Evolutionary conservation across 257 asterid species (phyloP), one percentile per base, ranked within the genome.

Genomic region (Plantago major): DNA sequence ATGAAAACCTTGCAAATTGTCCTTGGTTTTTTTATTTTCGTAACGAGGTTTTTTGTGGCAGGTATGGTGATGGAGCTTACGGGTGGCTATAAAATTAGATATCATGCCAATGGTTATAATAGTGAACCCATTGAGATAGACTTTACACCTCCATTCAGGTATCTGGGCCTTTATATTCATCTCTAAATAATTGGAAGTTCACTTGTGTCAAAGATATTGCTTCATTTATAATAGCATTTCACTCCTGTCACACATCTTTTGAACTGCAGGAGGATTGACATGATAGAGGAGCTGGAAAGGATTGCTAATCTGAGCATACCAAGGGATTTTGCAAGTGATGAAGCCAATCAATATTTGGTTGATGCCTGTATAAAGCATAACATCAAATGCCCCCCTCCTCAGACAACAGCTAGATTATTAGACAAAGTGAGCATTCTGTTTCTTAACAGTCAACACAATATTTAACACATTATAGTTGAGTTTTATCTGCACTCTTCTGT

Each of bases 131-230:
- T 89, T 69, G 95, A 83, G 78, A 92, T 92, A n/a, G 97, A 92
- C 75, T 92, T 92, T 48, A 86, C 99, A 42, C 97, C 99, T 64
- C 97, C 99, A 17, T 92, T 92, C 85, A 89, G 99, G 99, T 92
- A 18, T 46, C 46, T 38, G 51, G 15, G 42, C 17, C 40, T 33
- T 33, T 33, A 0, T 33, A 33, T 33, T 33, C 40, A 33, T 33
- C 6, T 33, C 0, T 33, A 22, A 22, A 2, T 22, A 33, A 1
- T 33, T 4, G 40, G 0, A 33, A 3, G 1, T 17, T 33, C 40
- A 22, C 26, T 22, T 33, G 40, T 33, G 40, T 33, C 40, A 33
- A 7, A 33, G 40, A 7, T 33, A 33, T 33, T 33, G 3, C 40
- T 33, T 33, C 40, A 17, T 18, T 9, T 50, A 18, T 28, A 5